phyloP scores from a whole-genome alignment of 441 rosid species.

The Erysimum cheiri region DNA sequence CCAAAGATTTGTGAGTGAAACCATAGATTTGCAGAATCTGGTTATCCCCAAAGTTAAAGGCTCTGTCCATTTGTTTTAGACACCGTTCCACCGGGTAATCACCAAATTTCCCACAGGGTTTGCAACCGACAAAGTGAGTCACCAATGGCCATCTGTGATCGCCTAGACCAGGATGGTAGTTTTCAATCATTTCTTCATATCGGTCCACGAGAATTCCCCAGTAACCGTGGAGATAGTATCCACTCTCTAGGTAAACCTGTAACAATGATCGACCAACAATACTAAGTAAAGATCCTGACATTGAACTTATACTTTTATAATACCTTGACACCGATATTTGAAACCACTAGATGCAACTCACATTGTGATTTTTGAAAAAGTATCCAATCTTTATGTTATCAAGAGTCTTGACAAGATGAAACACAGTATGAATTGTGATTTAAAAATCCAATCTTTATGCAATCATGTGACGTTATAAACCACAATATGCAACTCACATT shows the following conservation, averaged over 20 bases:
- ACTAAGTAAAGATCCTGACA: background rate
- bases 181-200: conserved; percentile 90
- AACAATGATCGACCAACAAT: conserved; percentile 5
- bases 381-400: conserved; percentile 6
- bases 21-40: conserved; percentile 92
- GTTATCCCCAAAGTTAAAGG: conserved; percentile 91
- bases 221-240: conserved; percentile 88
- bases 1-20: conserved; percentile 78
- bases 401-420: background rate
- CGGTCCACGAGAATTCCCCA: conserved; percentile 91
- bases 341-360: conserved; percentile 19
- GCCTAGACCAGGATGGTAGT: conserved; percentile 82
- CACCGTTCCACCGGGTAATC: conserved; percentile 90
- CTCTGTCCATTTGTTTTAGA: conserved; percentile 93
- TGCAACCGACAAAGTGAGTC: conserved; percentile 92
- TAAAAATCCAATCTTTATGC: background rate
- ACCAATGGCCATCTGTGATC: conserved; percentile 96
- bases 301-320: background rate
- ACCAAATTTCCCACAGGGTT: conserved; percentile 81
- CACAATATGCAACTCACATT: conserved; percentile 4
- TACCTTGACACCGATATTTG: background rate
- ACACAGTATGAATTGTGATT: background rate
- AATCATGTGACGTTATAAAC: conserved; percentile 1
- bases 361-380: conserved; percentile 3
- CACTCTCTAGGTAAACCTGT: conserved; percentile 76